These are phyloP conservation scores for Thyridium curvatum DNA, from an alignment of 2,329 filamentous ascomycete species.

Conservation along the genomic window DNA sequence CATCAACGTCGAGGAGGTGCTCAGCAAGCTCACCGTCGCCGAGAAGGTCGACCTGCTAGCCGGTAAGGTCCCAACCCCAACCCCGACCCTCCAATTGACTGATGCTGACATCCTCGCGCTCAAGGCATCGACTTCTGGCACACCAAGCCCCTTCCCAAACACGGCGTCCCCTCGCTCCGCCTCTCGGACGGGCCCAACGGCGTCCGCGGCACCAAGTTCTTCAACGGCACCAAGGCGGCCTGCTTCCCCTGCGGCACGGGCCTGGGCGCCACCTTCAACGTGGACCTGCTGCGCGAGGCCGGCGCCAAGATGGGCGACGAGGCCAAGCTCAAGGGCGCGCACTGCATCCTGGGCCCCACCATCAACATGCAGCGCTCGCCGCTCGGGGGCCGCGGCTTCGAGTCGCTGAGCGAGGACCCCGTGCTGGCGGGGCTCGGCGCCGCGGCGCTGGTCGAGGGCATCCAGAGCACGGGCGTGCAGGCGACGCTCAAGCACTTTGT, in stretches of 20 bases:
- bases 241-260: slow-evolving; percentile 55
- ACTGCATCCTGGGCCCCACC: slow-evolving; percentile 54
- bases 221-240: slow-evolving; percentile 54
- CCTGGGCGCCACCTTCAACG: slow-evolving; percentile 53
- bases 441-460: slow-evolving; percentile 45
- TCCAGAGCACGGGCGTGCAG: slow-evolving; percentile 49
- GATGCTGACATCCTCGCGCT: not conserved
- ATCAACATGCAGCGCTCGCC: slow-evolving; percentile 57
- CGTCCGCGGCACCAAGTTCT: slow-evolving; percentile 61
- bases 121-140: slow-evolving; percentile 64
- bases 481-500: slow-evolving; percentile 57
- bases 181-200: slow-evolving; percentile 66
- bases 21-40: slow-evolving; percentile 44
- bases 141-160: slow-evolving; percentile 52
- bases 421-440: slow-evolving; percentile 49
- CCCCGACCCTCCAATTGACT: not conserved
- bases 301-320: slow-evolving; percentile 47
- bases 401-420: slow-evolving; percentile 53
- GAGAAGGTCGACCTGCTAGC: slow-evolving; percentile 50
- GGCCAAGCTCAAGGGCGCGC: slow-evolving; percentile 49
- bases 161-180: slow-evolving; percentile 58
- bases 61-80: slow-evolving; percentile 27
- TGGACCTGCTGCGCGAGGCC: slow-evolving; percentile 41
- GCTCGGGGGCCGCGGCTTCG: slow-evolving; percentile 54
- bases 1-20: slow-evolving; percentile 46